These are phyloP conservation scores for Hanseniaspora vineae DNA, from an alignment of 805 yeast genomes.

Conservation along the genomic window DNA sequence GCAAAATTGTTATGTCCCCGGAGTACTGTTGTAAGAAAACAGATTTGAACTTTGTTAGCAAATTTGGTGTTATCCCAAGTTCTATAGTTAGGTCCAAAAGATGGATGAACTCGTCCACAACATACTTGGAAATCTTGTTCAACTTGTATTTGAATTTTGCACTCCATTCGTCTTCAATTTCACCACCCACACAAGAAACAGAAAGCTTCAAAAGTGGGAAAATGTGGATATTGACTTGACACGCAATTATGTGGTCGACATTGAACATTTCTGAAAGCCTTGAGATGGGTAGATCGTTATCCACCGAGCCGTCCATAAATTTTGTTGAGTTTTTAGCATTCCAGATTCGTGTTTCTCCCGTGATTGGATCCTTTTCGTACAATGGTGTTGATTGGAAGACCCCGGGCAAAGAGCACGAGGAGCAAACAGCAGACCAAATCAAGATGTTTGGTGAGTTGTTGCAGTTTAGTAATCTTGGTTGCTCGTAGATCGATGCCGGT, in stretches of 20 bases:
- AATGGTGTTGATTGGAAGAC: slow-evolving; percentile 78
- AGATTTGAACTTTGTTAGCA: slow-evolving; percentile 61
- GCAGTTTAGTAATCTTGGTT: slow-evolving; percentile 70
- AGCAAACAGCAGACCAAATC: slow-evolving; percentile 83
- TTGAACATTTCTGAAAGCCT: slow-evolving; percentile 92
- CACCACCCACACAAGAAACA: slow-evolving; percentile 56
- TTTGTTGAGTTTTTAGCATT: slow-evolving; percentile 51
- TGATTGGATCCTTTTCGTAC: slow-evolving; percentile 65
- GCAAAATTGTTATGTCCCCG: slow-evolving; percentile 89
- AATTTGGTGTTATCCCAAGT: slow-evolving; percentile 60
- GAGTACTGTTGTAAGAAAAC: slow-evolving; percentile 77
- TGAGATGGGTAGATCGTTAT: slow-evolving; percentile 83
- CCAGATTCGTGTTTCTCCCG: slow-evolving; percentile 70
- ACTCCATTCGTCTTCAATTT: slow-evolving; percentile 46
- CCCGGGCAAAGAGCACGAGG: slow-evolving; percentile 90
- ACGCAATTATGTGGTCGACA: slow-evolving; percentile 93
- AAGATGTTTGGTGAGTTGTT: slow-evolving; percentile 71
- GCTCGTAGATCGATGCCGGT: slow-evolving; percentile 82
- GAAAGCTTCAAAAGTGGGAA: slow-evolving; percentile 70
- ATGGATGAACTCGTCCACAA: slow-evolving; percentile 65
- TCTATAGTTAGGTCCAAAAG: slow-evolving; percentile 61
- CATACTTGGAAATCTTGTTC: slow-evolving; percentile 42
- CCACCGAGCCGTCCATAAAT: slow-evolving; percentile 93
- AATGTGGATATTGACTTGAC: slow-evolving; percentile 95
- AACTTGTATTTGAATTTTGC: slow-evolving; percentile 40